phyloP scores from a whole-genome alignment of 257 asterid species.

The Ehretia macrophylla region DNA sequence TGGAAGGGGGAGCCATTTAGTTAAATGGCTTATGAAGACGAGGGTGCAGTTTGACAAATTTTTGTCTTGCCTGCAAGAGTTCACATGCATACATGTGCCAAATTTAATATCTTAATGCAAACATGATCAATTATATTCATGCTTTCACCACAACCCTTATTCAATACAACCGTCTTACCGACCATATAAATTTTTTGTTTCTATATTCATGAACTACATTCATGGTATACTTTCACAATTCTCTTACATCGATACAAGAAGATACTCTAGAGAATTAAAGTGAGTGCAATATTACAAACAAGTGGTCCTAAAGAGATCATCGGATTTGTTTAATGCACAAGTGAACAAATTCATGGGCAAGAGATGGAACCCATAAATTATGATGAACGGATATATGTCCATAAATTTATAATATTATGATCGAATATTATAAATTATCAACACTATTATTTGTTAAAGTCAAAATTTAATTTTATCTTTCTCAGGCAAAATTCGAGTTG shows the following conservation, averaged over 20 bases:
- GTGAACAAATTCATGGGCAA: constrained; percentile 1
- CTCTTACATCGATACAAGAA: background rate
- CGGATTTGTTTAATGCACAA: background rate
- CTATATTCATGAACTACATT: constrained; percentile 1
- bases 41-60: background rate
- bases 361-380: background rate
- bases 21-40: background rate
- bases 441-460: no score
- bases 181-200: constrained; percentile 12
- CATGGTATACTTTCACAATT: background rate
- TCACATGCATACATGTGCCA: constrained; percentile 35
- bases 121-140: background rate
- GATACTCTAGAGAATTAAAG: background rate
- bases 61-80: constrained; percentile 10
- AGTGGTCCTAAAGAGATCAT: background rate
- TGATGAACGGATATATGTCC: background rate
- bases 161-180: constrained; percentile 27
- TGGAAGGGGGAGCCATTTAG: background rate
- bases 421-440: no score
- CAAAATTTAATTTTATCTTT: no score
- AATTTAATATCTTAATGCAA: background rate
- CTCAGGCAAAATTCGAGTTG: no score
- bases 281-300: background rate
- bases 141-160: constrained; percentile 5
- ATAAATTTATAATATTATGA: no score